Conservation (phyloP, 2,329 filamentous ascomycete species). For the Oidium heveae region DNA sequence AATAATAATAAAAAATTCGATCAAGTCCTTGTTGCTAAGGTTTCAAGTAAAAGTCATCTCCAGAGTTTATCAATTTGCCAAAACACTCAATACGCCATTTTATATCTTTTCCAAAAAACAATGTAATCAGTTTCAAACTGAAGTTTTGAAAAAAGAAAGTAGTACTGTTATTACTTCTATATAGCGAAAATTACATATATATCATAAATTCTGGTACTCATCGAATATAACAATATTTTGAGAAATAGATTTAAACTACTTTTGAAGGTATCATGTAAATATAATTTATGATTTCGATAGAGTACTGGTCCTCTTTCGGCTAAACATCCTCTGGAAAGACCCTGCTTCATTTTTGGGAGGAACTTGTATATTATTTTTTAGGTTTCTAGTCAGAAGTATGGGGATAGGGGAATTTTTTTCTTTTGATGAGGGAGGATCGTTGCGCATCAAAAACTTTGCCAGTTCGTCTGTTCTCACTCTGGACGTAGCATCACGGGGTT, state of each 20-base stretch:
- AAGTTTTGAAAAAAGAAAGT: too few species aligned
- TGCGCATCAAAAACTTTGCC: conserved; percentile 35
- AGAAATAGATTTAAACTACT: neutral
- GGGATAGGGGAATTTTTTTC: conserved; percentile 6
- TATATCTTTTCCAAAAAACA: too few species aligned
- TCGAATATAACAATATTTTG: neutral
- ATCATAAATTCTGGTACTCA: neutral
- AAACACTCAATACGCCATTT: too few species aligned
- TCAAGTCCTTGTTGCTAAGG: too few species aligned
- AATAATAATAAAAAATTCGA: too few species aligned
- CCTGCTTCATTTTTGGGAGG: conserved; percentile 8
- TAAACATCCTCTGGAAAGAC: conserved; percentile 10
- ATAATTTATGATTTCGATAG: neutral
- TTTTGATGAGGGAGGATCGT: conserved; percentile 8
- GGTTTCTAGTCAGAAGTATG: neutral
- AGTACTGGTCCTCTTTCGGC: conserved; percentile 8
- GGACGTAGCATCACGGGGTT: conserved; percentile 9
- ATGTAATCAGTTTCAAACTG: too few species aligned
- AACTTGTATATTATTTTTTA: neutral
- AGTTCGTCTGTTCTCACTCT: conserved; percentile 23
- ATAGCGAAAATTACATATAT: too few species aligned
- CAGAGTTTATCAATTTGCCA: too few species aligned
- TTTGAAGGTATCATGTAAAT: neutral
- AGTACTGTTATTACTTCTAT: too few species aligned
- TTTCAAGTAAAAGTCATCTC: too few species aligned